Conservation (phyloP, 2,329 filamentous ascomycete species). For the Alternaria novae-zelandiae region DNA sequence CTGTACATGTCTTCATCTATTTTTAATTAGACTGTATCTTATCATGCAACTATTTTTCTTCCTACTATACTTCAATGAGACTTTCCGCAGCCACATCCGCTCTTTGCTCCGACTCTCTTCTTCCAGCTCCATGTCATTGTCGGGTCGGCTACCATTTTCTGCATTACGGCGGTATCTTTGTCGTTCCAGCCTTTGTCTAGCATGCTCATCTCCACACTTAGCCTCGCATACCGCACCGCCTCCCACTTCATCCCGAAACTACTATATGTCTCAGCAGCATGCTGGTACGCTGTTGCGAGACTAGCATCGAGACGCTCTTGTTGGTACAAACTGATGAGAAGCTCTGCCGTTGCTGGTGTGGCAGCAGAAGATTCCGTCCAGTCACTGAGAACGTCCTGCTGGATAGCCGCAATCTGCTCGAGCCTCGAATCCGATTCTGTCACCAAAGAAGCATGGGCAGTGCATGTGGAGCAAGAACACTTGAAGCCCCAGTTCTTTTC, state of each 20-base stretch:
- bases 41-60: not conserved
- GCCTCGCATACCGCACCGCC: conserved; percentile 39
- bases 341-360: conserved; percentile 43
- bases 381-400: conserved; percentile 31
- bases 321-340: conserved; percentile 45
- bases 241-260: conserved; percentile 40
- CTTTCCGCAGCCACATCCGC: conserved; percentile 26
- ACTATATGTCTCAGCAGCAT: conserved; percentile 50
- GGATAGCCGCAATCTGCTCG: conserved; percentile 40
- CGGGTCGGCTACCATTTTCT: conserved; percentile 33
- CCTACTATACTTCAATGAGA: not conserved
- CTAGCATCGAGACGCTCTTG: conserved; percentile 48
- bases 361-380: conserved; percentile 32
- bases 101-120: conserved; percentile 35
- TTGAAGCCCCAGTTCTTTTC: conserved; percentile 49
- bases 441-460: conserved; percentile 31
- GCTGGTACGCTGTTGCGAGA: conserved; percentile 47
- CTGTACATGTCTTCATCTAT: not conserved
- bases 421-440: conserved; percentile 46
- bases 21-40: not conserved
- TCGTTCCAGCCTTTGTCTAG: conserved; percentile 42
- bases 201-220: conserved; percentile 33
- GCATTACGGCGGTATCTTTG: conserved; percentile 35
- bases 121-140: conserved; percentile 44
- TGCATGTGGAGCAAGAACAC: conserved; percentile 49